phyloP scores from a whole-genome alignment of 768 basidiomycete species.

The Nevesoporus exiguus region DNA sequence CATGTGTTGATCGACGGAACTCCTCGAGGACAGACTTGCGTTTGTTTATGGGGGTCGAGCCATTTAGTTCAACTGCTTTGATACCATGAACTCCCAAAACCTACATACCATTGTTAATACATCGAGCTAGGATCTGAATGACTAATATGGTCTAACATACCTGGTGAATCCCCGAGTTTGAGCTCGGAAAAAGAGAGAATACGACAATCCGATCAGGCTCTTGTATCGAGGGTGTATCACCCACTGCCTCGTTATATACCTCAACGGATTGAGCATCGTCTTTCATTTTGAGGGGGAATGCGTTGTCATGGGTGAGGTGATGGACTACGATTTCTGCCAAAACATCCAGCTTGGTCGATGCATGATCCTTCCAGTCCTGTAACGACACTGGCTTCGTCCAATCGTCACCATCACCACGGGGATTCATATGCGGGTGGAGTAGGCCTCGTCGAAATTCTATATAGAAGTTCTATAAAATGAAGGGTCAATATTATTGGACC shows the following conservation, averaged over 20 bases:
- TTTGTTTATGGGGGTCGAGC: not conserved
- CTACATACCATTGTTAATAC: no score
- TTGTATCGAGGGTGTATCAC: no score
- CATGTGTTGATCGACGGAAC: conserved; percentile 9
- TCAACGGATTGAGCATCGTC: no score
- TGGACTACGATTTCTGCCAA: not conserved
- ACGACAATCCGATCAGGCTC: not conserved
- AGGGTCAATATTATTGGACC: no score
- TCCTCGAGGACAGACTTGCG: not conserved
- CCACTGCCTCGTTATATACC: no score
- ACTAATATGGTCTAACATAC: not conserved
- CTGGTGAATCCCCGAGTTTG: not conserved
- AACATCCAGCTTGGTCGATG: not conserved
- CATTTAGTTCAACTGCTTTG: not conserved
- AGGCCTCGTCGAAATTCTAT: conserved; percentile 7
- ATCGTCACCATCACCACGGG: not conserved
- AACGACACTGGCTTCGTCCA: not conserved
- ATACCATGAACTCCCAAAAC: not conserved
- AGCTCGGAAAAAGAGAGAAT: not conserved
- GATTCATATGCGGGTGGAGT: not conserved
- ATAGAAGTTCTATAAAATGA: conserved; percentile 13
- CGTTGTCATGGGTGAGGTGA: not conserved
- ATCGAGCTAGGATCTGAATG: not conserved
- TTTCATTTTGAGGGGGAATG: not conserved
- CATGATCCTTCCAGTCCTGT: not conserved